These are phyloP conservation scores for Tieghemostelium lacteum DNA, from an alignment of 78 protist species.

Conservation along the genomic window DNA sequence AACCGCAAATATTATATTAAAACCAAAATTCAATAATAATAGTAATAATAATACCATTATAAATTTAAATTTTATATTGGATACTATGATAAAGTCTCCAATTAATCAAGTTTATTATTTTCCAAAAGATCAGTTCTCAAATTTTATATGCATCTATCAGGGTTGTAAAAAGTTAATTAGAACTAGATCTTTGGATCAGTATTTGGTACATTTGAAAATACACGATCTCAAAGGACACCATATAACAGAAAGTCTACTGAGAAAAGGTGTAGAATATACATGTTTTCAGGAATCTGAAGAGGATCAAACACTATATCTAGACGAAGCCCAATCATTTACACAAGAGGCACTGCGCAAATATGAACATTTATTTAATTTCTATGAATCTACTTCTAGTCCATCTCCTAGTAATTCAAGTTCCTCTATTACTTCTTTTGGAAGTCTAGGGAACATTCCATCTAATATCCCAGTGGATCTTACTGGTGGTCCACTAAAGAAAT, in stretches of 20 bases:
- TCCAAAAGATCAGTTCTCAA: constrained; percentile 61
- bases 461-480: too few species aligned
- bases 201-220: constrained; percentile 39
- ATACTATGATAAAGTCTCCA: too few species aligned
- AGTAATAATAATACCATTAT: too few species aligned
- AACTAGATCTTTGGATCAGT: constrained; percentile 37
- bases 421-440: too few species aligned
- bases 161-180: constrained; percentile 68
- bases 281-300: constrained; percentile 1
- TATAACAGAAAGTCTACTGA: constrained; percentile 11
- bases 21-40: too few species aligned
- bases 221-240: constrained; percentile 30
- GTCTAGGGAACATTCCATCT: too few species aligned
- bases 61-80: too few species aligned
- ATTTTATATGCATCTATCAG: constrained; percentile 68
- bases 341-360: constrained; percentile 22
- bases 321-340: constrained; percentile 24
- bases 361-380: constrained; percentile 16
- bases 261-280: background rate
- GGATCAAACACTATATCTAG: background rate
- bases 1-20: too few species aligned
- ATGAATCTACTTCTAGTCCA: too few species aligned
- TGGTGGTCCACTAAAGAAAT: too few species aligned
- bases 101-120: too few species aligned
- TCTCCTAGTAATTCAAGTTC: too few species aligned